Evolutionary conservation across 1,284 basidiomycete genomes (phyloP).

Genomic region (Pulchroboletus neoregius): DNA sequence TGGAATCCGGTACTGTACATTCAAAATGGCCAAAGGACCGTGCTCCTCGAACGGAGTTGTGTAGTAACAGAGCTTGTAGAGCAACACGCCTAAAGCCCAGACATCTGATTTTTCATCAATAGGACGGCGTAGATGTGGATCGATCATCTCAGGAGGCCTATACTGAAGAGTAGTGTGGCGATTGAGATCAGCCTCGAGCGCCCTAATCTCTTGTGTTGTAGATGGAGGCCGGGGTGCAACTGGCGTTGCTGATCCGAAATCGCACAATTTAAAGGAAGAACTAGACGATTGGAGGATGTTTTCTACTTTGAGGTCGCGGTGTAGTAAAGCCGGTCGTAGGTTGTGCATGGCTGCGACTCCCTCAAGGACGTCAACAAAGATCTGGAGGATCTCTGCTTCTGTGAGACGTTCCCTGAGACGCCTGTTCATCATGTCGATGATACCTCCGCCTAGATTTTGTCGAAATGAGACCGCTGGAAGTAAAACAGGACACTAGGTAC

Average conservation of each 20-base stretch:
- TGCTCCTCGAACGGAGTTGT: slow-evolving; percentile 99
- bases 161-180: slow-evolving; percentile 95
- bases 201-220: slow-evolving; percentile 77
- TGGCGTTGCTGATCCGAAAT: slow-evolving; percentile 92
- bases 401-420: slow-evolving; percentile 89
- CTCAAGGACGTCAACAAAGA: slow-evolving; percentile 95
- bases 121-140: slow-evolving; percentile 77
- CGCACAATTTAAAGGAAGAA: slow-evolving; percentile 91
- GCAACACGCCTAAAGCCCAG: slow-evolving; percentile 92
- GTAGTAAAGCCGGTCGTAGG: slow-evolving; percentile 82
- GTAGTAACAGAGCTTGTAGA: slow-evolving; percentile 97
- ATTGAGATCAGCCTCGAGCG: slow-evolving; percentile 89
- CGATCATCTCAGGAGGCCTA: slow-evolving; percentile 97
- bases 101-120: slow-evolving; percentile 95
- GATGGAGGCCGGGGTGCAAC: slow-evolving; percentile 67
- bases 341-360: slow-evolving; percentile 96
- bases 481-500: slow-evolving; percentile 33
- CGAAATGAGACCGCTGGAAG: slow-evolving; percentile 8
- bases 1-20: slow-evolving; percentile 93
- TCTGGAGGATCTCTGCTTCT: slow-evolving; percentile 94
- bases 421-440: slow-evolving; percentile 99
- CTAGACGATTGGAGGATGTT: slow-evolving; percentile 86
- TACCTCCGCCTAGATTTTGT: slow-evolving; percentile 74
- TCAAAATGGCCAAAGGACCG: slow-evolving; percentile 92
- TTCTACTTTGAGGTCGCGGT: slow-evolving; percentile 98